Evolutionary conservation across 2,329 filamentous ascomycete species (phyloP), one percentile per base, ranked within the genome.

Genomic region (Beauveria australis): DNA sequence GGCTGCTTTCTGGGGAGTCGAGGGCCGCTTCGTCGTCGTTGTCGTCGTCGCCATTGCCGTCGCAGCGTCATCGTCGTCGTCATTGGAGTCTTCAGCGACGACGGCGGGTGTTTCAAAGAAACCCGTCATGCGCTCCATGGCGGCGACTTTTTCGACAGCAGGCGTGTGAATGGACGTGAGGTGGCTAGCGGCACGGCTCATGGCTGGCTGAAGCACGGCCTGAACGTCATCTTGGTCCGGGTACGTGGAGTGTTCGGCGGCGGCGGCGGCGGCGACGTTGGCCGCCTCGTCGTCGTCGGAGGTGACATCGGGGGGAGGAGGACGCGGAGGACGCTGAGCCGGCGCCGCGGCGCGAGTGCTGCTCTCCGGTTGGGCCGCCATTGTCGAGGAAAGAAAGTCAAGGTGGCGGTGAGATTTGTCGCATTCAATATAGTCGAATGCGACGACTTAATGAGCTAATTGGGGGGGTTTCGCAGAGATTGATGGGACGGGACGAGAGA

Each of bases 141-240:
- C 83, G 7, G 80, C 79, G 18, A 77, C 79, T 70, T 83, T 86
- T 68, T 86, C 84, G 30, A 78, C 76, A 4, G 81, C 82, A 6
- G 83, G 80, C 0, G 82, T 86, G 59, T 74, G 78, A 5, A 78
- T 73, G 3, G 81, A 79, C 14, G 81, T 81, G 44, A 86, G 73
- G 52, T 82, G 79, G 5, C 81, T 82, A 9, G 83, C 84, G 24
- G 76, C 75, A 7, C 77, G 76, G 68, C 82, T 86, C 64, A 87
- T 78, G 26, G 82, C 77, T 2, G 82, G 81, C 67, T 84, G 83
- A 54, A 87, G 76, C 51, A 86, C 77, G 8, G 82, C 83, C 64
- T 84, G 81, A 5, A 80, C 83, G 64, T 81, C 81, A 66, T 85
- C 82, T 61, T 81, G 75, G 51, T 81, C 78, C 53, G 75, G 74